These are phyloP conservation scores for Metschnikowia dekortorum DNA, from an alignment of 805 yeast genomes.

Conservation along the genomic window DNA sequence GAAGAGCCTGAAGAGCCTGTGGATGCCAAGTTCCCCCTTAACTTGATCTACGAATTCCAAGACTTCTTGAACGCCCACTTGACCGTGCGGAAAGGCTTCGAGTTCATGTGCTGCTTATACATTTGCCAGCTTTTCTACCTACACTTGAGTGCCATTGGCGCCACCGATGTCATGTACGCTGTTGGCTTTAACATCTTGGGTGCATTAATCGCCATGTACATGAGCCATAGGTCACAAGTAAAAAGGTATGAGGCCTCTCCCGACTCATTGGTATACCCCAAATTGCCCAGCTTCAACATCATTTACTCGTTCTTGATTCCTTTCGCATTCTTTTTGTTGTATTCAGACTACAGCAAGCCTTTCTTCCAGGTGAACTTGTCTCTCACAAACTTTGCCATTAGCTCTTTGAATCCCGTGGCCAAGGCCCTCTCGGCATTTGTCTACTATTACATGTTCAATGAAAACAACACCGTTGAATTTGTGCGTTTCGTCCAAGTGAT, in stretches of 20 bases:
- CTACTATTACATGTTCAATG: slow-evolving; percentile 32
- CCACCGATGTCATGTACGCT: slow-evolving; percentile 13
- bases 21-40: slow-evolving; percentile 13
- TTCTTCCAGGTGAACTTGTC: slow-evolving; percentile 31
- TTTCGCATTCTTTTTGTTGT: slow-evolving; percentile 19
- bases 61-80: slow-evolving; percentile 36
- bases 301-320: slow-evolving; percentile 35
- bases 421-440: slow-evolving; percentile 27
- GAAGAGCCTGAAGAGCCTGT: slow-evolving; percentile 7
- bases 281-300: slow-evolving; percentile 36
- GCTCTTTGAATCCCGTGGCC: slow-evolving; percentile 25
- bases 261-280: slow-evolving; percentile 14
- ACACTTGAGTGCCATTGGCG: slow-evolving; percentile 16
- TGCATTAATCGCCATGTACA: slow-evolving; percentile 24
- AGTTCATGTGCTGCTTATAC: slow-evolving; percentile 28
- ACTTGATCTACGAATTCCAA: slow-evolving; percentile 26
- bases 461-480: slow-evolving; percentile 15
- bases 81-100: slow-evolving; percentile 27
- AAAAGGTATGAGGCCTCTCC: slow-evolving; percentile 16
- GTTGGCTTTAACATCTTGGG: slow-evolving; percentile 35
- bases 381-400: slow-evolving; percentile 32
- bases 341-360: slow-evolving; percentile 15
- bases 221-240: slow-evolving; percentile 21
- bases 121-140: slow-evolving; percentile 28
- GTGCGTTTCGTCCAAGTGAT: slow-evolving; percentile 22